phyloP scores from a whole-genome alignment of 257 asterid species.

The Galeopsis tetrahit region DNA sequence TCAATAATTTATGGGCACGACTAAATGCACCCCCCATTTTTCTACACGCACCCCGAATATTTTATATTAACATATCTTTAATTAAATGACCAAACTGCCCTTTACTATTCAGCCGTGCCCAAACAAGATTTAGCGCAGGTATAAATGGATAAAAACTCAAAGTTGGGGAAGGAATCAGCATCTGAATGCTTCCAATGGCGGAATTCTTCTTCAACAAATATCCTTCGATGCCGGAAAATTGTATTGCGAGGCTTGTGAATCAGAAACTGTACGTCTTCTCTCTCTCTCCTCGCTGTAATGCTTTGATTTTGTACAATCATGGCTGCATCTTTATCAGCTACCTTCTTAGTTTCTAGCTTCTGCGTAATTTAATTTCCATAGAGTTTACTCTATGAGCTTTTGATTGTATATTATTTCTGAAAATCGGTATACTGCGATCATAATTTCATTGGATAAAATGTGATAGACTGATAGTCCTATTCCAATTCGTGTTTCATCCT shows the following conservation, averaged over 20 bases:
- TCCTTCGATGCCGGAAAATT: slow-evolving; percentile 26
- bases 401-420: background rate
- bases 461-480: background rate
- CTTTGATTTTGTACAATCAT: background rate
- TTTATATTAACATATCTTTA: no score
- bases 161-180: slow-evolving; percentile 52
- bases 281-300: background rate
- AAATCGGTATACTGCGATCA: background rate
- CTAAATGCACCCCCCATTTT: no score
- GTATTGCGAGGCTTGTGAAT: slow-evolving; percentile 8
- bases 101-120: no score
- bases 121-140: background rate
- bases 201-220: slow-evolving; percentile 26
- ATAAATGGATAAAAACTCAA: slow-evolving; percentile 19
- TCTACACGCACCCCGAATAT: no score
- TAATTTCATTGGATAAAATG: background rate
- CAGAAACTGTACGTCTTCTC: slow-evolving; percentile 11
- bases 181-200: slow-evolving; percentile 57
- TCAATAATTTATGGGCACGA: no score
- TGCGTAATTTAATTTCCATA: background rate
- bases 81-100: no score
- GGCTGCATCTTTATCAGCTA: background rate
- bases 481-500: background rate
- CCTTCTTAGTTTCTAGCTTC: background rate
- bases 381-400: background rate